Conservation (phyloP, 225 moss, liverwort and hornwort species). For the Bryoerythrophyllum caledonicum region DNA sequence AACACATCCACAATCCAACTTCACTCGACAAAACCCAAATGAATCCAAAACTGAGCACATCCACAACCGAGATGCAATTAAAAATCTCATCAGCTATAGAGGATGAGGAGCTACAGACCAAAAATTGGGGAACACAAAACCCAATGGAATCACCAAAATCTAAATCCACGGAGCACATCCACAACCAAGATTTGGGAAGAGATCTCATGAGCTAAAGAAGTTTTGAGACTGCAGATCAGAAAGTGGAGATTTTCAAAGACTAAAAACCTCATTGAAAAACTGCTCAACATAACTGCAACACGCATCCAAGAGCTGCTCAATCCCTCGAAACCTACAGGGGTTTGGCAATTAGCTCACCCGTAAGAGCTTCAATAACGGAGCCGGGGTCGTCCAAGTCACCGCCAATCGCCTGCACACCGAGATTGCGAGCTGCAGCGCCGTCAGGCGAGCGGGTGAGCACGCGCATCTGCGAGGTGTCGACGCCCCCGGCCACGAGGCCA, state of each 20-base stretch:
- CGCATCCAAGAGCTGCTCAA: background rate
- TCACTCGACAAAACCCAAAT: background rate
- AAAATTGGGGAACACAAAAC: background rate
- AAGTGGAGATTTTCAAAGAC: too few species aligned
- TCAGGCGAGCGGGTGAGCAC: slow-evolving; percentile 49
- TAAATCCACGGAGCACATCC: too few species aligned
- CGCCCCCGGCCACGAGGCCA: slow-evolving; percentile 42
- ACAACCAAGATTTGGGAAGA: too few species aligned
- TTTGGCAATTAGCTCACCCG: slow-evolving; percentile 26
- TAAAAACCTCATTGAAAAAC: too few species aligned
- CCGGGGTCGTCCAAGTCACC: slow-evolving; percentile 54
- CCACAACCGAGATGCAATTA: background rate
- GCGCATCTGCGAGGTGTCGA: slow-evolving; percentile 38
- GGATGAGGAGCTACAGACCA: background rate
- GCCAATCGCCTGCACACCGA: slow-evolving; percentile 39
- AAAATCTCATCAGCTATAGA: background rate
- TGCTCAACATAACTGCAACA: too few species aligned
- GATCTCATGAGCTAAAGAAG: too few species aligned
- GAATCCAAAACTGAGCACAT: background rate
- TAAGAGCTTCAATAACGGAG: slow-evolving; percentile 24
- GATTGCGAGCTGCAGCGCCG: slow-evolving; percentile 35
- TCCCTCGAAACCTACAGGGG: background rate
- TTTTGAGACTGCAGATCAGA: too few species aligned
- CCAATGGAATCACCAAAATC: too few species aligned
- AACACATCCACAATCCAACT: background rate